Conservation (phyloP, 805 yeast genomes). For the Lachancea fermentati region DNA sequence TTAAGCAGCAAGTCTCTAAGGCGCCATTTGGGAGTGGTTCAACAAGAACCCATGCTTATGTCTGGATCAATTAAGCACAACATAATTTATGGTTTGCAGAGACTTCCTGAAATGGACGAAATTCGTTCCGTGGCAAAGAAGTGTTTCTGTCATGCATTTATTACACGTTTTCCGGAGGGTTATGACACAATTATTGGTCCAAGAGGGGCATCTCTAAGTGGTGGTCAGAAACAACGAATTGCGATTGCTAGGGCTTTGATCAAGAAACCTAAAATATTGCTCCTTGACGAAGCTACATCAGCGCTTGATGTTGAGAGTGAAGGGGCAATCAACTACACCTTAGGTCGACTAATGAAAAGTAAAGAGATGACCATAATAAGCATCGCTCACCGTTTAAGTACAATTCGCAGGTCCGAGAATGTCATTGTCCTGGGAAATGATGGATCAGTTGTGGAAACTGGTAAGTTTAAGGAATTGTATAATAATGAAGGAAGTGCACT, state of each 20-base stretch:
- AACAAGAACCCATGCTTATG: conserved; percentile 72
- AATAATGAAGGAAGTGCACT: conserved; percentile 39
- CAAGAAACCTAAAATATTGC: conserved; percentile 63
- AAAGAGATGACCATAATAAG: conserved; percentile 73
- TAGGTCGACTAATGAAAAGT: conserved; percentile 54
- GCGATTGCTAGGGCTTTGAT: conserved; percentile 82
- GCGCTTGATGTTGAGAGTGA: conserved; percentile 74
- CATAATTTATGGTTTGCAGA: conserved; percentile 59
- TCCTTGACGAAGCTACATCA: conserved; percentile 87
- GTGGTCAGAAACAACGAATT: conserved; percentile 87
- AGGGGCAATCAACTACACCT: conserved; percentile 73
- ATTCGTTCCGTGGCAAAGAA: conserved; percentile 43
- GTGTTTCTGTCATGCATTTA: conserved; percentile 57
- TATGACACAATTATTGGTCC: conserved; percentile 66
- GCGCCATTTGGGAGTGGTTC: conserved; percentile 60
- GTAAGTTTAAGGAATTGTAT: conserved; percentile 54
- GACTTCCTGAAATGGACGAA: conserved; percentile 54
- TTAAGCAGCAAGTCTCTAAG: conserved; percentile 51
- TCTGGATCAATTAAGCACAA: conserved; percentile 81
- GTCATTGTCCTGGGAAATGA: conserved; percentile 78
- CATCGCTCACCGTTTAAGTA: conserved; percentile 89
- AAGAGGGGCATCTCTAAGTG: conserved; percentile 64
- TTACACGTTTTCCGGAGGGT: conserved; percentile 55
- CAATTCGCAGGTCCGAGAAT: conserved; percentile 79
- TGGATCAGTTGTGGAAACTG: conserved; percentile 76